Evolutionary conservation across 2,329 filamentous ascomycete genomes (phyloP).

Genomic region (Pseudodiploospora longispora): DNA sequence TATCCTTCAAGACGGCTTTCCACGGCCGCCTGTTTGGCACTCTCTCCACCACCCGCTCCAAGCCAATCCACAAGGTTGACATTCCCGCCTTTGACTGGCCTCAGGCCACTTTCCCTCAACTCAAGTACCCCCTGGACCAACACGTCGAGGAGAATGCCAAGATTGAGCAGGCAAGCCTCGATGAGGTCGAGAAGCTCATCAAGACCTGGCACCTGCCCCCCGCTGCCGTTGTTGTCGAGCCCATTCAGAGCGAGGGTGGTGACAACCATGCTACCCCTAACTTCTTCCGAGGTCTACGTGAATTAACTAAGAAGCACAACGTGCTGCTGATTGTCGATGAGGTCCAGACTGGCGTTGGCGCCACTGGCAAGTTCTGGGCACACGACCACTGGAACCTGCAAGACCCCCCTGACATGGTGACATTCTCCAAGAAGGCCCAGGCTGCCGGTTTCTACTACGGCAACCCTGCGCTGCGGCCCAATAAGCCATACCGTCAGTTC

Average conservation of each 20-base stretch:
- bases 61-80: conserved; percentile 90
- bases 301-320: conserved; percentile 66
- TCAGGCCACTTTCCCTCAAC: conserved; percentile 73
- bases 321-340: conserved; percentile 88
- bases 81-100: conserved; percentile 96
- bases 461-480: conserved; percentile 70
- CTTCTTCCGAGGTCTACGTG: conserved; percentile 81
- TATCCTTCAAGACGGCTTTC: conserved; percentile 84
- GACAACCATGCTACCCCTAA: conserved; percentile 86
- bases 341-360: conserved; percentile 87
- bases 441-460: conserved; percentile 89
- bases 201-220: conserved; percentile 70
- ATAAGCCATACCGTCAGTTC: conserved; percentile 93
- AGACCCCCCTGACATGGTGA: conserved; percentile 83
- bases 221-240: conserved; percentile 77
- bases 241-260: conserved; percentile 87
- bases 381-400: conserved; percentile 88
- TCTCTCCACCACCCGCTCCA: conserved; percentile 82
- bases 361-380: conserved; percentile 92
- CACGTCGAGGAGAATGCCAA: conserved; percentile 72
- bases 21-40: conserved; percentile 85
- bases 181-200: conserved; percentile 77
- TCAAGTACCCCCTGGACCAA: conserved; percentile 81
- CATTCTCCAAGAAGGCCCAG: conserved; percentile 93
- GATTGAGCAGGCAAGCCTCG: conserved; percentile 72